Evolutionary conservation across 768 basidiomycete genomes (phyloP).

Genomic region (Pisolithus orientalis): DNA sequence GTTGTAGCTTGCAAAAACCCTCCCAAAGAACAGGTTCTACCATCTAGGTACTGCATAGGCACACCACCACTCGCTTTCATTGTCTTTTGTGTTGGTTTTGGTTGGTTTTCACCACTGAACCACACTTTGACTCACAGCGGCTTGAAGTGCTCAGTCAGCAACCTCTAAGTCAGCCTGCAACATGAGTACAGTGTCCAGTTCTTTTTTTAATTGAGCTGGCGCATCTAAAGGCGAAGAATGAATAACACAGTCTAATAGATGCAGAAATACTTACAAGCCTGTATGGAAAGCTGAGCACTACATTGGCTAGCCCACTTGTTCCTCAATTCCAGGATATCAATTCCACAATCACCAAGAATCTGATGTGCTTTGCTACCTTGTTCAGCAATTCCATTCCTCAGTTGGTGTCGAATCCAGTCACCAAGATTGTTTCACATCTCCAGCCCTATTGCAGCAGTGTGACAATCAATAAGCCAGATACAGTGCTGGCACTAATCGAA

Average conservation of each 20-base stretch:
- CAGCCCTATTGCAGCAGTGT: no score
- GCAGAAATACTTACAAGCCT: neutral
- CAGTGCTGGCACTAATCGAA: constrained; percentile 14
- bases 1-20: no score
- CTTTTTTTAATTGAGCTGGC: constrained; percentile 3
- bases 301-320: neutral
- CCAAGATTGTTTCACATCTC: constrained; percentile 24
- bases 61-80: no score
- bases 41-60: no score
- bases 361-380: neutral
- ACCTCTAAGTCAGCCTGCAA: constrained; percentile 25
- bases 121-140: no score
- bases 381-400: constrained; percentile 7
- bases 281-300: constrained; percentile 3
- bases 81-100: no score
- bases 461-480: constrained; percentile 18
- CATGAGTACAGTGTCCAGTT: neutral
- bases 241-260: neutral
- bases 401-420: constrained; percentile 23
- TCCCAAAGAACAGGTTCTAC: no score
- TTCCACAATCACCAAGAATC: neutral
- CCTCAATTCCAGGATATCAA: neutral
- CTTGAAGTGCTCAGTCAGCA: constrained; percentile 18
- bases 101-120: no score
- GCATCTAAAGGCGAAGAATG: constrained; percentile 22